Conservation (phyloP, 1,284 basidiomycete species). For the Phlebopus sp. region DNA sequence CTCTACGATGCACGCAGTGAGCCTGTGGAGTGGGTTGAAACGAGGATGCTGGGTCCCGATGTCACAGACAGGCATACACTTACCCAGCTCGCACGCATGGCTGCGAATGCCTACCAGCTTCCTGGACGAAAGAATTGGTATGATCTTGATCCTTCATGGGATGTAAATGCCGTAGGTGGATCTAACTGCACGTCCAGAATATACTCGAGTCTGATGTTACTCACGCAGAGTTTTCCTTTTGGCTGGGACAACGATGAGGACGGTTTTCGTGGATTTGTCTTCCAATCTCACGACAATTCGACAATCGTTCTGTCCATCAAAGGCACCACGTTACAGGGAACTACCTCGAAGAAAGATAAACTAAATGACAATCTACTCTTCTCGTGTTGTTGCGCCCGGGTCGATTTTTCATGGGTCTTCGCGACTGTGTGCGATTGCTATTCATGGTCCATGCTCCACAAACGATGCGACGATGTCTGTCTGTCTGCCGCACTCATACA, state of each 20-base stretch:
- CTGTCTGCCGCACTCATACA: constrained; percentile 81
- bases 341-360: constrained; percentile 91
- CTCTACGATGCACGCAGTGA: constrained; percentile 47
- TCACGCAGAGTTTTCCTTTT: constrained; percentile 74
- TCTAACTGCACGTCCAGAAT: not conserved
- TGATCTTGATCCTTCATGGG: constrained; percentile 75
- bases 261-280: constrained; percentile 92
- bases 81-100: constrained; percentile 85
- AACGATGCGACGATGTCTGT: constrained; percentile 82
- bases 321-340: constrained; percentile 83
- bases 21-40: constrained; percentile 54
- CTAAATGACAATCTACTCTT: constrained; percentile 96
- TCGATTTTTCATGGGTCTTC: constrained; percentile 84
- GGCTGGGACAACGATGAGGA: constrained; percentile 84
- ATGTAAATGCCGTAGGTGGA: constrained; percentile 51
- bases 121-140: constrained; percentile 78
- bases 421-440: constrained; percentile 91
- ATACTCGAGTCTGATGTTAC: constrained; percentile 1
- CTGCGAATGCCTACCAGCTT: constrained; percentile 84
- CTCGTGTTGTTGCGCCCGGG: constrained; percentile 95
- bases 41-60: constrained; percentile 63
- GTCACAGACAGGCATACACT: constrained; percentile 81
- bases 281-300: constrained; percentile 73
- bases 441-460: constrained; percentile 47
- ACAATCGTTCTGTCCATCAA: constrained; percentile 93